Conservation (phyloP, 331 rosid species). For the Quercus phellos region DNA sequence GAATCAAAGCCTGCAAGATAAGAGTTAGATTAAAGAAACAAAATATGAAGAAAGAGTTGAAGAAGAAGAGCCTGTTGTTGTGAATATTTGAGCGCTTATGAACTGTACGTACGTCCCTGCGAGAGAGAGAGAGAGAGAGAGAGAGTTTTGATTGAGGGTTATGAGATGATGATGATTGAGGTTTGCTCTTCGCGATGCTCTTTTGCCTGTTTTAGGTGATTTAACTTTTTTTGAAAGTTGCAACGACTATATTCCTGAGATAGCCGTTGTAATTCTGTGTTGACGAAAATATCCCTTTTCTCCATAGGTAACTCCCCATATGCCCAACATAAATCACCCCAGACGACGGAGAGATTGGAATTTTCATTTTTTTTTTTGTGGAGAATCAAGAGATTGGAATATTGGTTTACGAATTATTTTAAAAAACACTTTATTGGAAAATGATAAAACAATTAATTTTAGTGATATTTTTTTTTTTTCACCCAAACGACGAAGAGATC, state of each 20-base stretch:
- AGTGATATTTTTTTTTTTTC: too few species aligned
- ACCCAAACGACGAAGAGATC: slow-evolving; percentile 39
- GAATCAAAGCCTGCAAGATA: neutral
- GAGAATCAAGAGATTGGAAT: slow-evolving; percentile 6
- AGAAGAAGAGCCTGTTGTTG: neutral
- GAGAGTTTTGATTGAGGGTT: neutral
- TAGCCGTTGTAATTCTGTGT: neutral
- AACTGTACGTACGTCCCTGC: neutral
- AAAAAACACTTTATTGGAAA: too few species aligned
- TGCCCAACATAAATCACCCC: slow-evolving; percentile 50
- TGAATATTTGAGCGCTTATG: neutral
- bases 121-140: neutral
- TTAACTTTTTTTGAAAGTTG: too few species aligned
- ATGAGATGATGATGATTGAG: neutral
- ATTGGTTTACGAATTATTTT: too few species aligned
- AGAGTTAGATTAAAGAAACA: neutral
- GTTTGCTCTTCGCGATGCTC: too few species aligned
- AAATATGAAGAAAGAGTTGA: neutral
- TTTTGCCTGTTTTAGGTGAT: too few species aligned
- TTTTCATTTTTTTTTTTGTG: too few species aligned
- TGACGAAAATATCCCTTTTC: neutral
- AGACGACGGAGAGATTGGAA: slow-evolving; percentile 30
- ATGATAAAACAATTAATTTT: too few species aligned
- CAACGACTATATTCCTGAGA: neutral
- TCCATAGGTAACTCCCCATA: slow-evolving; percentile 37